Conservation (phyloP, 805 yeast species). For the Clavispora vitiphila region DNA sequence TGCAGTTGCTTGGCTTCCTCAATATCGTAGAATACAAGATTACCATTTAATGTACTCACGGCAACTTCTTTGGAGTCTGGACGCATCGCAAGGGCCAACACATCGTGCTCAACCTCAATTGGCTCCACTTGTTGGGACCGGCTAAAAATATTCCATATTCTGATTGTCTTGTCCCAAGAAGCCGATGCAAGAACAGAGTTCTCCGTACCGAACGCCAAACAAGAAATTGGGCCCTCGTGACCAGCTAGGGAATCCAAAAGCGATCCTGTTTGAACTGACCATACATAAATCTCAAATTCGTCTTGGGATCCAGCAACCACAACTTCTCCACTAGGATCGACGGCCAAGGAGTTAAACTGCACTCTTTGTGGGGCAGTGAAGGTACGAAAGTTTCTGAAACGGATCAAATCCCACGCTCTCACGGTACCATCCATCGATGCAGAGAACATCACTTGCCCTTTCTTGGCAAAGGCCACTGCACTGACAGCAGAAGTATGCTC, state of each 20-base stretch:
- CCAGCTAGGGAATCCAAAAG: slow-evolving; percentile 83
- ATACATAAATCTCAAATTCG: slow-evolving; percentile 84
- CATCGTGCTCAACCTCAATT: slow-evolving; percentile 78
- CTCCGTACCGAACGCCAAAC: slow-evolving; percentile 79
- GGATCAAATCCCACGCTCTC: slow-evolving; percentile 91
- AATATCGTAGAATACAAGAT: slow-evolving; percentile 76
- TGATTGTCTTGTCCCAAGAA: slow-evolving; percentile 92
- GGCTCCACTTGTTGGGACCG: slow-evolving; percentile 89
- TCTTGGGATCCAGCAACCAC: slow-evolving; percentile 93
- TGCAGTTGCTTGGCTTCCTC: slow-evolving; percentile 77
- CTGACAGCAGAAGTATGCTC: slow-evolving; percentile 91
- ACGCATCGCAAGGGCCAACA: slow-evolving; percentile 72
- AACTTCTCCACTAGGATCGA: slow-evolving; percentile 95
- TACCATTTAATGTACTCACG: slow-evolving; percentile 85
- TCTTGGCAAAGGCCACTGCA: slow-evolving; percentile 78
- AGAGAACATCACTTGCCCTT: slow-evolving; percentile 87
- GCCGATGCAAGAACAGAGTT: slow-evolving; percentile 78
- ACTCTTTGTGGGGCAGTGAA: slow-evolving; percentile 87
- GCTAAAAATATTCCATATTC: slow-evolving; percentile 90
- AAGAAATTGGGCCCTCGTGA: slow-evolving; percentile 93
- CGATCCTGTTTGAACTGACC: slow-evolving; percentile 97
- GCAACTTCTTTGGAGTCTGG: slow-evolving; percentile 94
- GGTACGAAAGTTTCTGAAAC: slow-evolving; percentile 91
- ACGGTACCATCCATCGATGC: slow-evolving; percentile 95
- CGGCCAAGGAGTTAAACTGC: slow-evolving; percentile 85